Evolutionary conservation across 2,329 filamentous ascomycete genomes (phyloP), one percentile per base, ranked within the genome.

Genomic region (Colletotrichum spaethianum): DNA sequence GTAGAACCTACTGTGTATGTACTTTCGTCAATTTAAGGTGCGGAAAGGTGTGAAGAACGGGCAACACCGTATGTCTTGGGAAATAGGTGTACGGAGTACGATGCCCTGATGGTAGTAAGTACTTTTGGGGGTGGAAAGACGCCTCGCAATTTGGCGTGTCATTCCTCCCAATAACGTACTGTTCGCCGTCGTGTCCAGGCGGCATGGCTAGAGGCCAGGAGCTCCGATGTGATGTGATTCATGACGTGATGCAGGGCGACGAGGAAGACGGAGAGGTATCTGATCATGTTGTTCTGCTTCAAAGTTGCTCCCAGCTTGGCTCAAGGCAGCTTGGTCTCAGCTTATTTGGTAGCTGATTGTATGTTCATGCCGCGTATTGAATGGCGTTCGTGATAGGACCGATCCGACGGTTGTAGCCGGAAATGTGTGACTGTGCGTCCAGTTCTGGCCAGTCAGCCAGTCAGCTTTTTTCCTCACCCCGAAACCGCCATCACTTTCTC

Each of bases 1-100:
- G 36, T 42, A 55, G 28, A 33, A 56, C 36, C 61, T 67, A 33
- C n/a, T n/a, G n/a, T n/a, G n/a, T n/a, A n/a, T n/a, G n/a, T n/a
- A n/a, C 63, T 71, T 62, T 63, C 52, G 57, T 63, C 63, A 68
- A 28, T 57, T 48, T 33, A 23, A 62, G 57, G 44, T 57, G 59
- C 31, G 57, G 48, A 46, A 61, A 48, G 68, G 63, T 62, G 68
- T 56, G 42, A 67, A 52, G 63, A 53, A 23, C 31, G 31, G 61
- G 69, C 64, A 71, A 71, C 57, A 71, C 64, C 42, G 64, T 68
- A 71, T 63, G 64, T 63, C 56, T 71, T 52, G 40, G 42, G 36
- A n/a, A 31, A 50, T 33, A 6, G 42, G 31, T 11, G 33, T 57
- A 71, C 68, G 64, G 50, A 71, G 69, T 63, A 71, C 57, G 61